These are phyloP conservation scores for Mucor lusitanicus DNA, from an alignment of 371 early-diverging fungal genomes.

Conservation along the genomic window DNA sequence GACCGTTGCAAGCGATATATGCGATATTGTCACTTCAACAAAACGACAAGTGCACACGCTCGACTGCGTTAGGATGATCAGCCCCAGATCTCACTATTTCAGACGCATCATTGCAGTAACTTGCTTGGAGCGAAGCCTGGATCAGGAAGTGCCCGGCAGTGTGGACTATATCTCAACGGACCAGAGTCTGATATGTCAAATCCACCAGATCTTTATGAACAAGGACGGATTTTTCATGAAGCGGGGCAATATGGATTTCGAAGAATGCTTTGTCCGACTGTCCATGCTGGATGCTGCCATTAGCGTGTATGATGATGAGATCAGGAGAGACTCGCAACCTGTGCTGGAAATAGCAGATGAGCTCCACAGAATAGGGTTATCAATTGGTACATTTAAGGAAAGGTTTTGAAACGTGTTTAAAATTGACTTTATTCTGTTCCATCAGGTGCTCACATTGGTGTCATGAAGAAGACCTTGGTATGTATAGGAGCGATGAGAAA, in stretches of 20 bases:
- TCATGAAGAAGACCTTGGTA: constrained; percentile 33
- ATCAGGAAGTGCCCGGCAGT: constrained; percentile 17
- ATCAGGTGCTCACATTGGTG: constrained; percentile 29
- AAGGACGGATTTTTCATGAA: constrained; percentile 23
- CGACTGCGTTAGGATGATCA: constrained; percentile 28
- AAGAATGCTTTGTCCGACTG: constrained; percentile 17
- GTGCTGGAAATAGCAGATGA: constrained; percentile 21
- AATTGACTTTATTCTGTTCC: not conserved
- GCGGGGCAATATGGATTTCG: constrained; percentile 19
- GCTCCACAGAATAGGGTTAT: constrained; percentile 25
- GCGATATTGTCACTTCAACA: constrained; percentile 8
- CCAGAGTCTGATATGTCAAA: constrained; percentile 8
- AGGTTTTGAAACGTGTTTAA: not conserved
- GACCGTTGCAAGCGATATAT: constrained; percentile 19
- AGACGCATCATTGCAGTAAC: constrained; percentile 28
- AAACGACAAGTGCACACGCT: constrained; percentile 21
- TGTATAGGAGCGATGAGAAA: not conserved
- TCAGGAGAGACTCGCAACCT: constrained; percentile 18
- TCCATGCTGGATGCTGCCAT: constrained; percentile 35
- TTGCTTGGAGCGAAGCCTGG: constrained; percentile 17
- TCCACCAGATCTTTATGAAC: constrained; percentile 16
- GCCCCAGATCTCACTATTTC: constrained; percentile 24
- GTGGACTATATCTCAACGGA: constrained; percentile 12
- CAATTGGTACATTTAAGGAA: constrained; percentile 28
- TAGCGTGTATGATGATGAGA: constrained; percentile 28